Percentiles rank a stretch among this genome's conserved stretches.
Conservation (phyloP, 768 basidiomycete genomes). For the Boletus rubescentipes region DNA sequence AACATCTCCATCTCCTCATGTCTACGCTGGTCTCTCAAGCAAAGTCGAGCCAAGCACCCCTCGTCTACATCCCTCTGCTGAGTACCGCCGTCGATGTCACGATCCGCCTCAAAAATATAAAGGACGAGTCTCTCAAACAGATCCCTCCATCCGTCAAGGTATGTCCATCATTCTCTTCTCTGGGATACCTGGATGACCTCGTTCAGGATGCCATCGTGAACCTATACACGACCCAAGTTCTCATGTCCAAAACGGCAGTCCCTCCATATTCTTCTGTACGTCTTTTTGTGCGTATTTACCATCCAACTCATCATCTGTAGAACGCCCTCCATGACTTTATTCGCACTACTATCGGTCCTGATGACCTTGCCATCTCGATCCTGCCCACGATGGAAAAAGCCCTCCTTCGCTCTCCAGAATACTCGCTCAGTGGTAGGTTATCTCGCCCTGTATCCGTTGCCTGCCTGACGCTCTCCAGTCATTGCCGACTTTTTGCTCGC, state of each 20-base stretch:
- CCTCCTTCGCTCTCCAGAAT: constrained; percentile 78
- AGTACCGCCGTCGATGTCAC: constrained; percentile 71
- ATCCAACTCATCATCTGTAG: constrained; percentile 31
- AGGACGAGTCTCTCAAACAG: constrained; percentile 41
- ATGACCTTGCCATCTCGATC: constrained; percentile 52
- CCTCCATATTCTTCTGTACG: constrained; percentile 60
- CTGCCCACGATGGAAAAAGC: constrained; percentile 80
- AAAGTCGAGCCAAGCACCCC: constrained; percentile 47
- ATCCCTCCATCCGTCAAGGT: constrained; percentile 51
- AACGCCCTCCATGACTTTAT: constrained; percentile 64
- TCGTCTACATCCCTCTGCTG: constrained; percentile 50
- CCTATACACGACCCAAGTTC: constrained; percentile 57
- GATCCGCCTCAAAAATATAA: constrained; percentile 60
- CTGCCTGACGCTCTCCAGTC: constrained; percentile 35
- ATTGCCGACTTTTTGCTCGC: constrained; percentile 57
- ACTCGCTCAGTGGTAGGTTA: constrained; percentile 59
- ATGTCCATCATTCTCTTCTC: neutral
- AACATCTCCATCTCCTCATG: constrained; percentile 50
- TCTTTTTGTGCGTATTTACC: constrained; percentile 2
- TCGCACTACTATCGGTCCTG: constrained; percentile 44
- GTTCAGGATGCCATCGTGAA: constrained; percentile 54
- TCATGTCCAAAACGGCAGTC: constrained; percentile 67
- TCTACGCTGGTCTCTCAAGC: constrained; percentile 49
- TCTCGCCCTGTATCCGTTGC: neutral
- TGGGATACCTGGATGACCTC: neutral